These are phyloP conservation scores for Backusella morwellensis DNA, from an alignment of 192 early-diverging fungal species.

Conservation along the genomic window DNA sequence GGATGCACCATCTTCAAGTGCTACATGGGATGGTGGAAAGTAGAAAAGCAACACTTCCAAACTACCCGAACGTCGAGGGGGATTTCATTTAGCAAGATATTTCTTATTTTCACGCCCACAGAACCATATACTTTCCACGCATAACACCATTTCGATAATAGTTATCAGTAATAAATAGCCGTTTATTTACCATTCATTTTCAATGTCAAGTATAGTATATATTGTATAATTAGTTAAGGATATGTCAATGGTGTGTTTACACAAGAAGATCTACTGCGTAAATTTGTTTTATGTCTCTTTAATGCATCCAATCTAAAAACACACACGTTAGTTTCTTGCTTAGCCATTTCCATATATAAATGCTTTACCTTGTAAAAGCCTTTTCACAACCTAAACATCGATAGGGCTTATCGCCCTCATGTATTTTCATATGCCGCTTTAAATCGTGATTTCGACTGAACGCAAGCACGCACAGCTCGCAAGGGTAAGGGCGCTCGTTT, in stretches of 20 bases:
- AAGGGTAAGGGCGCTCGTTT: constrained; percentile 68
- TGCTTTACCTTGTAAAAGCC: constrained; percentile 62
- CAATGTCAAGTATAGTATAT: neutral
- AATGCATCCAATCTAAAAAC: constrained; percentile 53
- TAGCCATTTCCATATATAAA: neutral
- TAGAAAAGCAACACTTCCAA: too few species aligned
- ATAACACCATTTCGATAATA: too few species aligned
- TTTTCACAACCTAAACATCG: constrained; percentile 74
- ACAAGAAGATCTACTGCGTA: constrained; percentile 13
- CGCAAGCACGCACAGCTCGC: constrained; percentile 31
- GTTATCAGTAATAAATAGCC: too few species aligned
- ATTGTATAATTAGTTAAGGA: neutral
- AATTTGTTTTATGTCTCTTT: constrained; percentile 51
- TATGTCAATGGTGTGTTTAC: neutral
- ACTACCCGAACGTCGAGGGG: too few species aligned
- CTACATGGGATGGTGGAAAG: too few species aligned
- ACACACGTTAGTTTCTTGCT: neutral
- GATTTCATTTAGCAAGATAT: too few species aligned
- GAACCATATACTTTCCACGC: too few species aligned
- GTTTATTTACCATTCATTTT: neutral
- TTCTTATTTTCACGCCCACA: too few species aligned
- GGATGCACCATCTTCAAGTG: too few species aligned
- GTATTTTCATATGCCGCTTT: constrained; percentile 75
- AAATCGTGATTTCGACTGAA: constrained; percentile 78
- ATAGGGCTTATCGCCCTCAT: constrained; percentile 75